These are phyloP conservation scores for Paecilomyces niveus DNA, from an alignment of 2,329 filamentous ascomycete species.

Conservation along the genomic window DNA sequence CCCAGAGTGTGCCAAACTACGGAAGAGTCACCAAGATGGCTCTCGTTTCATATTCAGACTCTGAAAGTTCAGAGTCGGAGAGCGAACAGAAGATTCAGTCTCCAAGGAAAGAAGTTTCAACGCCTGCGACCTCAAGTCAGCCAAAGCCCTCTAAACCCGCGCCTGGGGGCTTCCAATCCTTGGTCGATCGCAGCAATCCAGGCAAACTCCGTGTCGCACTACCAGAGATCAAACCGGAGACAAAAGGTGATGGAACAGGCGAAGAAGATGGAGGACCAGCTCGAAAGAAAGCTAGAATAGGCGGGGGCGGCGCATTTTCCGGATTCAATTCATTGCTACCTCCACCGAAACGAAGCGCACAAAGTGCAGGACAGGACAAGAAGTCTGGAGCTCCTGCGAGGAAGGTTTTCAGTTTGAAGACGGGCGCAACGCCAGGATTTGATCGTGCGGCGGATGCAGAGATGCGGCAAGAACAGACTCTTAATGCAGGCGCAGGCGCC, in stretches of 20 bases:
- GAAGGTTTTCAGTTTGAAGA: constrained; percentile 67
- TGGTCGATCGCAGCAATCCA: constrained; percentile 72
- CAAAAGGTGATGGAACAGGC: constrained; percentile 23
- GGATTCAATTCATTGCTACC: constrained; percentile 84
- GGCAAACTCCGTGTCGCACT: constrained; percentile 80
- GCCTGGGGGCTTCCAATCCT: constrained; percentile 58
- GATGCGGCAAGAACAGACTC: constrained; percentile 19
- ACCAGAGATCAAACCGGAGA: constrained; percentile 45
- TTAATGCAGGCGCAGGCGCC: constrained; percentile 15
- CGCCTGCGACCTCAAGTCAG: constrained; percentile 4
- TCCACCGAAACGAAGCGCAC: constrained; percentile 59
- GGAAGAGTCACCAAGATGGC: constrained; percentile 49
- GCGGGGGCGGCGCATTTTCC: constrained; percentile 61
- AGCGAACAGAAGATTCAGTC: constrained; percentile 24
- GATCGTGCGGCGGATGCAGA: constrained; percentile 51
- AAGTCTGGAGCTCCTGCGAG: constrained; percentile 36
- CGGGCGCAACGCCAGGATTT: constrained; percentile 76
- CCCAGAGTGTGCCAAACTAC: not conserved
- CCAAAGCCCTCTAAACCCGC: constrained; percentile 26
- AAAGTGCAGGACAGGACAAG: constrained; percentile 15
- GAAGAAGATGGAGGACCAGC: constrained; percentile 51
- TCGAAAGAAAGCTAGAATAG: constrained; percentile 62
- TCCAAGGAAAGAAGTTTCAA: constrained; percentile 4
- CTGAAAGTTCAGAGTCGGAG: constrained; percentile 61
- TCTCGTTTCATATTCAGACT: constrained; percentile 78